These are phyloP conservation scores for Lactifluus hygrophoroides DNA, from an alignment of 768 basidiomycete species.

Conservation along the genomic window DNA sequence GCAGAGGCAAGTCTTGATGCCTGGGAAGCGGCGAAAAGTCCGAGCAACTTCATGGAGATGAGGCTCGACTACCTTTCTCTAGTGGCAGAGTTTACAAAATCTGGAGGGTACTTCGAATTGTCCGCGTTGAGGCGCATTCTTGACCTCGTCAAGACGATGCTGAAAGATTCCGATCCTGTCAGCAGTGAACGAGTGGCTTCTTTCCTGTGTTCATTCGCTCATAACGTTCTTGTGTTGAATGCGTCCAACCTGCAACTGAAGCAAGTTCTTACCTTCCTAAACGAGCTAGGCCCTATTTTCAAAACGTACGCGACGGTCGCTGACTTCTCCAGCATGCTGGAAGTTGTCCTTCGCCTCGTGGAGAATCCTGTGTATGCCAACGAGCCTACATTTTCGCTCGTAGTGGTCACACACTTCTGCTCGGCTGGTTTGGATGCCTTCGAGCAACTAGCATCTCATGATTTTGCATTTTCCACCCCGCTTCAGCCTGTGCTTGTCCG, in stretches of 20 bases:
- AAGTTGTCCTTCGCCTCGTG: constrained; percentile 39
- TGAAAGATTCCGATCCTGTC: constrained; percentile 42
- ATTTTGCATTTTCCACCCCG: constrained; percentile 26
- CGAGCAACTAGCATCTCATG: constrained; percentile 28
- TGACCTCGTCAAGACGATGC: constrained; percentile 46
- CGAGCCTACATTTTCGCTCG: constrained; percentile 41
- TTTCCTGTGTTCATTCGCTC: constrained; percentile 48
- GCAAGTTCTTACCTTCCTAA: constrained; percentile 43
- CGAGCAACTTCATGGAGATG: constrained; percentile 51
- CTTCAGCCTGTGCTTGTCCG: constrained; percentile 26
- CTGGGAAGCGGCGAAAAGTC: constrained; percentile 37
- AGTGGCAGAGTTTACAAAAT: constrained; percentile 39
- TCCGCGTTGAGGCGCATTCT: constrained; percentile 37
- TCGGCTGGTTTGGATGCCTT: constrained; percentile 31
- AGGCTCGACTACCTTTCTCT: constrained; percentile 55
- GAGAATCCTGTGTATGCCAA: constrained; percentile 40
- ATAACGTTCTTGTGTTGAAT: constrained; percentile 40
- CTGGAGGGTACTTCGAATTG: constrained; percentile 40
- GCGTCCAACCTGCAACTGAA: constrained; percentile 32
- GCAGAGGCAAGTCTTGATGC: constrained; percentile 27
- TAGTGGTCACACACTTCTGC: constrained; percentile 30
- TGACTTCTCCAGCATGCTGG: constrained; percentile 52
- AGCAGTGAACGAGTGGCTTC: constrained; percentile 35
- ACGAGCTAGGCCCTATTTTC: constrained; percentile 48
- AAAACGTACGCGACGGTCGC: constrained; percentile 38